Evolutionary conservation across 2,329 filamentous ascomycete genomes (phyloP).

Genomic region (Pyrenophora graminea): DNA sequence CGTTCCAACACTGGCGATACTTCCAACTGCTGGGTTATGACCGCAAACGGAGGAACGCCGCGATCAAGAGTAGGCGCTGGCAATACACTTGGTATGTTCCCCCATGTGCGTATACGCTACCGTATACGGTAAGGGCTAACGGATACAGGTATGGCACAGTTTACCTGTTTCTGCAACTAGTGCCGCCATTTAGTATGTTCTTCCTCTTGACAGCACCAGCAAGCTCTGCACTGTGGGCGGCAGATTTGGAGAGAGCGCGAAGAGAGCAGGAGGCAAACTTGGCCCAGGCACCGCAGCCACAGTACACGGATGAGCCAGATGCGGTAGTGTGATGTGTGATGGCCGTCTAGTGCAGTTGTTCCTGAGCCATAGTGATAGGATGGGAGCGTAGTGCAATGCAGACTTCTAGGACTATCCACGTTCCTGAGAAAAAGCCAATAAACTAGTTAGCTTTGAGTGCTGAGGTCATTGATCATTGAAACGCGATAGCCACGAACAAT

Average conservation of each 20-base stretch:
- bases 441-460: conserved; percentile 1
- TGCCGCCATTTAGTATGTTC: conserved; percentile 90
- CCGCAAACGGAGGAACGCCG: conserved; percentile 73
- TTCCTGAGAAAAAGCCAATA: conserved; percentile 1
- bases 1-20: conserved; percentile 88
- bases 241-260: conserved; percentile 65
- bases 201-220: conserved; percentile 86
- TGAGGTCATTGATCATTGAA: conserved; percentile 14
- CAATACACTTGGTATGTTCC: conserved; percentile 76
- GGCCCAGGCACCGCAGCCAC: conserved; percentile 20
- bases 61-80: conserved; percentile 69
- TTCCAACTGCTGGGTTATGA: conserved; percentile 77
- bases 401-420: conserved; percentile 2
- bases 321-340: conserved; percentile 30
- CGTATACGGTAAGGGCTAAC: conserved; percentile 9
- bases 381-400: neutral
- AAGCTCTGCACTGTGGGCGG: conserved; percentile 85
- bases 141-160: conserved; percentile 75
- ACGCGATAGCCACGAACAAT: neutral
- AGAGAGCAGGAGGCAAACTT: conserved; percentile 30
- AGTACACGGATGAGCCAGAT: conserved; percentile 40
- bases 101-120: neutral
- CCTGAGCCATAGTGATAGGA: neutral
- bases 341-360: neutral
- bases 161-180: conserved; percentile 81